These are phyloP conservation scores for Geoglossum cookeanum DNA, from an alignment of 2,329 filamentous ascomycete species.

Conservation along the genomic window DNA sequence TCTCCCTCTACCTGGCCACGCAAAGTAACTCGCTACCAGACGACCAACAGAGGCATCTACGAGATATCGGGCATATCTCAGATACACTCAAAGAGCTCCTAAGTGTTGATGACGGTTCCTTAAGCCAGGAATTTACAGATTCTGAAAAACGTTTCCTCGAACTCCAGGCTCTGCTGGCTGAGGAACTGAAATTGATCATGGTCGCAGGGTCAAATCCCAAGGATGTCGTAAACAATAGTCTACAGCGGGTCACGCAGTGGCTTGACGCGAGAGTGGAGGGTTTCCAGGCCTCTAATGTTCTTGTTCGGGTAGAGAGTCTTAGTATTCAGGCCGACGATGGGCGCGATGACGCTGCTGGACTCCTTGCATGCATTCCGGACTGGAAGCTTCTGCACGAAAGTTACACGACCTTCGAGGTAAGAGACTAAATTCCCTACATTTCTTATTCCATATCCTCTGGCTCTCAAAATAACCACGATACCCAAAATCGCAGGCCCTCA, in stretches of 20 bases:
- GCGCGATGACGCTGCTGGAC: neutral
- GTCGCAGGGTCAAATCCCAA: neutral
- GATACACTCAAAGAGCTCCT: too few relatives aligned
- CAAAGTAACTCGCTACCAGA: neutral
- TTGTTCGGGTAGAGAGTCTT: neutral
- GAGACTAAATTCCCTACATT: neutral
- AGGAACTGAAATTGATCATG: neutral
- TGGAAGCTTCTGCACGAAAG: constrained; percentile 4
- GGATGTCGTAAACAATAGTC: neutral
- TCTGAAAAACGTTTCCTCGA: neutral
- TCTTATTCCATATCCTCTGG: too few relatives aligned
- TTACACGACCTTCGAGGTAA: constrained; percentile 3
- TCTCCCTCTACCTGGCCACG: neutral
- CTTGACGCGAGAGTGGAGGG: neutral
- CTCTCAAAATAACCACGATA: neutral
- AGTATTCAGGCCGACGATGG: neutral
- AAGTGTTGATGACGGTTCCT: neutral
- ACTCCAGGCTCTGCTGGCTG: neutral
- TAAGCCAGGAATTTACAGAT: neutral
- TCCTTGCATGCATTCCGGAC: neutral
- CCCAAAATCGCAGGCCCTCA: neutral
- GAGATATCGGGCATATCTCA: neutral
- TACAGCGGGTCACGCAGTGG: neutral
- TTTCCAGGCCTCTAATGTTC: neutral
- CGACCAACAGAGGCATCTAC: neutral